Evolutionary conservation across 129 eudicot species (phyloP).

Genomic region (Arctium minus): DNA sequence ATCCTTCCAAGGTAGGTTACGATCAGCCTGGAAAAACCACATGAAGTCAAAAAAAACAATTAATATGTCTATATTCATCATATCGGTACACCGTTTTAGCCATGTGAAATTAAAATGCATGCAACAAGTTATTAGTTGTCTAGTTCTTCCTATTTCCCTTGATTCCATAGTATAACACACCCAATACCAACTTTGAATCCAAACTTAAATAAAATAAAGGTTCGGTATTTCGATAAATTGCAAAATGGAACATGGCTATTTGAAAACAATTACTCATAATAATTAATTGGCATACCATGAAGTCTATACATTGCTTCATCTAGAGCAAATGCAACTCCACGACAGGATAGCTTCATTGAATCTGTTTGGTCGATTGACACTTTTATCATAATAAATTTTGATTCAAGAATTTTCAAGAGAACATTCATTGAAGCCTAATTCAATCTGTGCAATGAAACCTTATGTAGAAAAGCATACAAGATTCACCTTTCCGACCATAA

Average conservation of each 20-base stretch:
- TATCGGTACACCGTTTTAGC: not conserved
- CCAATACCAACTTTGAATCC: not conserved
- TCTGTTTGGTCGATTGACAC: not conserved
- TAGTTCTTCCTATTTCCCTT: not conserved
- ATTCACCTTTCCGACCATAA: conserved; percentile 75
- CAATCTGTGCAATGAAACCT: conserved; percentile 4
- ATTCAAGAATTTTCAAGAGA: not conserved
- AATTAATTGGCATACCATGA: not conserved
- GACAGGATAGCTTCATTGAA: not conserved
- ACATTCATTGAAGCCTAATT: not conserved
- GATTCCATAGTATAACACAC: not conserved
- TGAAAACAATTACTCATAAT: not conserved
- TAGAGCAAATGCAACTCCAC: not conserved
- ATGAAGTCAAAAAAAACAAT: not conserved
- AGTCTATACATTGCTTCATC: not conserved
- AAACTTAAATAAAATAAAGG: not conserved
- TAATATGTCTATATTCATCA: not conserved
- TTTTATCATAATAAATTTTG: not conserved
- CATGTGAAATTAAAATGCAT: not conserved
- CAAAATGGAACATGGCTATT: not conserved
- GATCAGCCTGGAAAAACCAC: conserved; percentile 63
- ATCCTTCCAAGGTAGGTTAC: conserved; percentile 59
- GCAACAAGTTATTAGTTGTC: not conserved
- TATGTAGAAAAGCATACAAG: not conserved
- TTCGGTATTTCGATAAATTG: not conserved